These are phyloP conservation scores for Castanea mollissima DNA, from an alignment of 306 rosid species.

Conservation along the genomic window DNA sequence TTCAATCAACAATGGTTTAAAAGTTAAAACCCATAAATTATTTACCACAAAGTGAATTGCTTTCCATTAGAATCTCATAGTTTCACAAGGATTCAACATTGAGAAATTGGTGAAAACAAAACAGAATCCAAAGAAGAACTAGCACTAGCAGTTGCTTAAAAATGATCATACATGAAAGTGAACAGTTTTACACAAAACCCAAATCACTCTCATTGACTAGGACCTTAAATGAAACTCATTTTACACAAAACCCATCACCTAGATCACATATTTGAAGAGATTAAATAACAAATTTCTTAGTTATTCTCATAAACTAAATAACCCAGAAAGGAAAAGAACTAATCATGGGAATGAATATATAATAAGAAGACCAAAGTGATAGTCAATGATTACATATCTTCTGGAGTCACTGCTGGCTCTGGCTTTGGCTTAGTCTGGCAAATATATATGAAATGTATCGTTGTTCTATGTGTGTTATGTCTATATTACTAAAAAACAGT, in stretches of 20 bases:
- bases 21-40: too few species aligned
- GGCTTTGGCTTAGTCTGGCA: constrained; percentile 42
- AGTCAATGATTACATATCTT: constrained; percentile 36
- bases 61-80: too few species aligned
- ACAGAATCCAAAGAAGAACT: background rate
- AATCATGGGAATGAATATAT: background rate
- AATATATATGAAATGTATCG: too few species aligned
- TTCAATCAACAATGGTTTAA: too few species aligned
- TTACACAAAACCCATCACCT: constrained; percentile 20
- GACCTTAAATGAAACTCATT: background rate
- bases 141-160: background rate
- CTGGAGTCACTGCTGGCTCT: constrained; percentile 30
- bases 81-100: background rate
- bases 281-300: background rate
- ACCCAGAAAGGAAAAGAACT: background rate
- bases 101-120: background rate
- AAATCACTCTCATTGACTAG: background rate
- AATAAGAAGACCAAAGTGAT: constrained; percentile 1
- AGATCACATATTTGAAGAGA: constrained; percentile 1
- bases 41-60: too few species aligned
- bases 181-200: background rate
- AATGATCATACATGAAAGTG: background rate
- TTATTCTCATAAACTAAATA: background rate
- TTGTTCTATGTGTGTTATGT: too few species aligned
- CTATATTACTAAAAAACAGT: too few species aligned